A percentile compares a stretch with the other conserved stretches of the same genome.
Evolutionary conservation across 495 filamentous ascomycete species (phyloP).

Genomic region (Xylaria acuta): DNA sequence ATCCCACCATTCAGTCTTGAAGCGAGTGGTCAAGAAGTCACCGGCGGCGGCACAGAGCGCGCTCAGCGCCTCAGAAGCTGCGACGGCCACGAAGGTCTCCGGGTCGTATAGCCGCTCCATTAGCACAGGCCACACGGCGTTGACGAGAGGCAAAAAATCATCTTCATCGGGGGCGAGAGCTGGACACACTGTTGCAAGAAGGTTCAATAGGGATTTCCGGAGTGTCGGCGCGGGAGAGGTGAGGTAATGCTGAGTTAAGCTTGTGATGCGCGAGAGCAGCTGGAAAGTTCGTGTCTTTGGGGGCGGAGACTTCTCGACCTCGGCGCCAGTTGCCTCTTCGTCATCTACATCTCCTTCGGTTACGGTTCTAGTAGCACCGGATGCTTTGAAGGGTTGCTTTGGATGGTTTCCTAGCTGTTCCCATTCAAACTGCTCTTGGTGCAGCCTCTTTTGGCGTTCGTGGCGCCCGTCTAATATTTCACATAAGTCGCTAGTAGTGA

Average conservation of each 20-base stretch:
- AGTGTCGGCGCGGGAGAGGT: conserved; percentile 80
- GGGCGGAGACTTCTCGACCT: conserved; percentile 53
- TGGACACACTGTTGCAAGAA: conserved; percentile 71
- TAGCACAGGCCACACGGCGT: conserved; percentile 86
- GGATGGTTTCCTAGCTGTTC: conserved; percentile 41
- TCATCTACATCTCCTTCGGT: conserved; percentile 29
- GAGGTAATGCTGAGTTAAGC: conserved; percentile 82
- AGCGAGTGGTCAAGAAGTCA: conserved; percentile 76
- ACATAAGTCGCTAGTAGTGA: conserved; percentile 41
- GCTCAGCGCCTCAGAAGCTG: conserved; percentile 69
- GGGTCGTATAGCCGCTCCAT: conserved; percentile 72
- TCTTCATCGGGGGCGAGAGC: conserved; percentile 75
- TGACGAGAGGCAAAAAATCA: conserved; percentile 84
- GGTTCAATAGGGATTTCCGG: conserved; percentile 74
- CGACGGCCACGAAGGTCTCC: conserved; percentile 75
- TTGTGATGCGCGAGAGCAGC: conserved; percentile 71
- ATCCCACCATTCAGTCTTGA: conserved; percentile 71
- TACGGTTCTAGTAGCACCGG: conserved; percentile 26
- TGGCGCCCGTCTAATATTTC: conserved; percentile 42
- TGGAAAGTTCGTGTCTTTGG: conserved; percentile 63
- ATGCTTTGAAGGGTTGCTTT: conserved; percentile 47
- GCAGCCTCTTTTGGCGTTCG: conserved; percentile 43
- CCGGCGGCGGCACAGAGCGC: conserved; percentile 70
- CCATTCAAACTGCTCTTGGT: conserved; percentile 41
- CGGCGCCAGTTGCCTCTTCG: conserved; percentile 30